Evolutionary conservation across 805 yeast genomes (phyloP), one percentile per base, ranked within the genome.

Genomic region (Kodamaea nitidulidarum): DNA sequence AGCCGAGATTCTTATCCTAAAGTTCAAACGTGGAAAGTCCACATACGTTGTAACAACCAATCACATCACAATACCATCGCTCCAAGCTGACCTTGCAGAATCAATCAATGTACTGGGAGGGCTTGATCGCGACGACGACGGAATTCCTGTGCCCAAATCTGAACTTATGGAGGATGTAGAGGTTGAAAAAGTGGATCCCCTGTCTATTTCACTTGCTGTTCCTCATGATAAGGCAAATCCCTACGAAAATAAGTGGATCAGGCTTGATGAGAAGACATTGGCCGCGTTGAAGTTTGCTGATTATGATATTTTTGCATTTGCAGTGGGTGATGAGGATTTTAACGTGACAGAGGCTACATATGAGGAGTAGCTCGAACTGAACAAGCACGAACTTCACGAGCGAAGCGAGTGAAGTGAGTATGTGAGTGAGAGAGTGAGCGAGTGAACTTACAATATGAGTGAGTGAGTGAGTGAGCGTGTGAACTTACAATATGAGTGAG

Each of bases 101-200:
- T 65, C 70, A 17, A 65, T 79, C 17, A 66, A 70, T 40, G 45
- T 56, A 2, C 63, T 76, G 0, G 83, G 83, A 2, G 83, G 83
- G 0, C 37, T 36, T n/a, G 60, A 52, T n/a, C 4, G 12, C 27
- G 27, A 25, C 27, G 27, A 25, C 4, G 59, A 50, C 14, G 56
- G 57, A 36, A 62, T 57, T 4, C 68, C 59, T 10, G 60, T 66
- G 2, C 71, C 70, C 12, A 58, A 70, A 16, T 70, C 75, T 1
- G 66, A 61, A 17, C 50, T 38, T 36, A 43, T 50, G 10, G 62
- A 57, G 4, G 69, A 62, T 8, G 56, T 50, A 3, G 59, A 52
- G 15, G 44, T 31, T 2, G 69, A 62, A 11, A 57, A 52, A 4
- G 60, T 52, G 8, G 43, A 29, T 1, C 51, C 43, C 6, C 46